These are phyloP conservation scores for Carex cristatella DNA, from an alignment of 176 grass and related monocot species.

Conservation along the genomic window DNA sequence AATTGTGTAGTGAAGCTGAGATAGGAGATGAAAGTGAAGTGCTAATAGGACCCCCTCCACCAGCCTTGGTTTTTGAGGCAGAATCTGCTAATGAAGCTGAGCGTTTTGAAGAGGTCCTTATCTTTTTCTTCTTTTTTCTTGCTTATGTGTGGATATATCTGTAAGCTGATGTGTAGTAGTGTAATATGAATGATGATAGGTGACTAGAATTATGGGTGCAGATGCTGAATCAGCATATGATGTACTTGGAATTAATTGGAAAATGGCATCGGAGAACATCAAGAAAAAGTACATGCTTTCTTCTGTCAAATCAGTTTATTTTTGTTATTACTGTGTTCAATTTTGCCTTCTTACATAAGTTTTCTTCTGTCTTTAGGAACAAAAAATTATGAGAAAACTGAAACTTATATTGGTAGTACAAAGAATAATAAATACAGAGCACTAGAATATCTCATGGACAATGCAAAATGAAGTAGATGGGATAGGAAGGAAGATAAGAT, in stretches of 20 bases:
- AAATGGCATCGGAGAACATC: conserved; percentile 80
- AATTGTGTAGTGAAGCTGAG: conserved; percentile 58
- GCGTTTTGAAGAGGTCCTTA: conserved; percentile 87
- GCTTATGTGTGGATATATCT: neutral
- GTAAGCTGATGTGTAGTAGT: neutral
- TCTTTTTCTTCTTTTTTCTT: neutral
- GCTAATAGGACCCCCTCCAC: conserved; percentile 90
- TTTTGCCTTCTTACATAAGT: neutral
- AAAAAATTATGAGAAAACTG: neutral
- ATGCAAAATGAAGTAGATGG: neutral
- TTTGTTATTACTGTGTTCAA: conserved; percentile 8
- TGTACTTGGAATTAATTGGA: conserved; percentile 88
- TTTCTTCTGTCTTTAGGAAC: neutral
- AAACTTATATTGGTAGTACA: neutral
- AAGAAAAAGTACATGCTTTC: conserved; percentile 76
- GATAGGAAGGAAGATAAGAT: neutral
- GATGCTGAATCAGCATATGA: conserved; percentile 77
- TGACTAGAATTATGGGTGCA: conserved; percentile 77
- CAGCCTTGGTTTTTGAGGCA: conserved; percentile 81
- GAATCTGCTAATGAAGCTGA: conserved; percentile 99
- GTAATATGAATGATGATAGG: conserved; percentile 30
- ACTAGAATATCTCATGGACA: neutral
- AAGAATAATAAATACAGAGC: neutral
- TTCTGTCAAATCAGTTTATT: neutral
- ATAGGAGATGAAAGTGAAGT: conserved; percentile 65